Evolutionary conservation across 2,329 filamentous ascomycete species (phyloP).

Genomic region (Trichoderma hamatum): DNA sequence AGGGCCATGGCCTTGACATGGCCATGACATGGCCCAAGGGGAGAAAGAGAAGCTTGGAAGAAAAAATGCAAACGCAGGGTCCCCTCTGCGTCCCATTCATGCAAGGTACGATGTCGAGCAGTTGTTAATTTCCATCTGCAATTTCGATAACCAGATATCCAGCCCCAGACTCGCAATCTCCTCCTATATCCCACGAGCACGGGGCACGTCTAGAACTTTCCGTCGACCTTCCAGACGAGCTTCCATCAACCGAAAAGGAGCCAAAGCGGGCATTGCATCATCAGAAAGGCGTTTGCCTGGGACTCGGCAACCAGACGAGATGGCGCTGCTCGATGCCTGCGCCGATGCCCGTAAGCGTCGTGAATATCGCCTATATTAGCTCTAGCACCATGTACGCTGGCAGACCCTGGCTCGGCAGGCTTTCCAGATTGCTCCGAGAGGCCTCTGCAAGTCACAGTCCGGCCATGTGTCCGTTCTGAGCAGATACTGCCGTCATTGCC

Average conservation of each 20-base stretch:
- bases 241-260: constrained; percentile 6
- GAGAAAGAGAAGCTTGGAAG: too few relatives aligned
- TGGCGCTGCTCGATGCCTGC: constrained; percentile 1
- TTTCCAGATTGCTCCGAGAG: constrained; percentile 1
- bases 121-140: neutral
- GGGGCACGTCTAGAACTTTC: constrained; percentile 12
- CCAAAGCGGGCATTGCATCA: neutral
- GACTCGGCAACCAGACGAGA: neutral
- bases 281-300: neutral
- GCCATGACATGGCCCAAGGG: neutral
- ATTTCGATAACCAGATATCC: constrained; percentile 18
- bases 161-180: constrained; percentile 9
- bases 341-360: neutral
- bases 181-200: constrained; percentile 6
- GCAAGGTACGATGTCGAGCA: constrained; percentile 15
- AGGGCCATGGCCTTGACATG: neutral
- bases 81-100: constrained; percentile 15
- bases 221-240: constrained; percentile 11
- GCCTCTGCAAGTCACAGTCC: neutral
- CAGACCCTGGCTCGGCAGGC: neutral
- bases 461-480: neutral
- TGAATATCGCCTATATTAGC: neutral
- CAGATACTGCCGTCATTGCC: neutral
- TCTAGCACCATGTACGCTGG: constrained; percentile 14
- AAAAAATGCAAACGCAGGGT: constrained; percentile 6